These are phyloP conservation scores for Halenospora varia DNA, from an alignment of 495 filamentous ascomycete species.

Conservation along the genomic window DNA sequence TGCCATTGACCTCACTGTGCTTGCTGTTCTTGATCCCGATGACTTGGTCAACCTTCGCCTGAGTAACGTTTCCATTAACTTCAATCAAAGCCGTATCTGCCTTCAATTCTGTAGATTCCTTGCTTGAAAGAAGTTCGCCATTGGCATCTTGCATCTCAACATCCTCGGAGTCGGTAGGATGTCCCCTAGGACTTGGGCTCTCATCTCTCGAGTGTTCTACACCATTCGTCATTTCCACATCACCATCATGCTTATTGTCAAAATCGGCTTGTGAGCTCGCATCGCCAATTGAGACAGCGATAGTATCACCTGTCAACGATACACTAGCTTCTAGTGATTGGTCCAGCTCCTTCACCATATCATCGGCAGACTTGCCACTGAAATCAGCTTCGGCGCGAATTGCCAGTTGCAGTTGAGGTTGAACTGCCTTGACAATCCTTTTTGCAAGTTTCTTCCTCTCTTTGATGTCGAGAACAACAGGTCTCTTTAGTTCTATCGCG, in stretches of 20 bases:
- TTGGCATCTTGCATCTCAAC: constrained; percentile 27
- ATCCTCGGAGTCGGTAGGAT: not conserved
- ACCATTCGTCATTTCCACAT: constrained; percentile 14
- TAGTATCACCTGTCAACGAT: constrained; percentile 26
- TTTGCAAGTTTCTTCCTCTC: constrained; percentile 70
- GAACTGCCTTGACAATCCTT: constrained; percentile 75
- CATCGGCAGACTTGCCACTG: constrained; percentile 61
- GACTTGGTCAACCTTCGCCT: constrained; percentile 12
- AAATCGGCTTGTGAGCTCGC: constrained; percentile 18
- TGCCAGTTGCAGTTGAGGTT: constrained; percentile 72
- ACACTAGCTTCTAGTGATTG: constrained; percentile 60
- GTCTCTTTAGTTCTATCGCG: constrained; percentile 39
- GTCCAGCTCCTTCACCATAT: constrained; percentile 68
- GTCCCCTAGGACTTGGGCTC: not conserved
- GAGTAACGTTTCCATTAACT: constrained; percentile 16
- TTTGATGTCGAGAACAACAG: constrained; percentile 32
- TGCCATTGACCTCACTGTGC: constrained; percentile 46
- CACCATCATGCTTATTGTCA: constrained; percentile 2
- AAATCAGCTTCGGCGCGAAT: constrained; percentile 76
- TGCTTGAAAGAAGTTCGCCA: too few relatives aligned
- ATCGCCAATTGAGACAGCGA: constrained; percentile 13
- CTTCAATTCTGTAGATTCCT: constrained; percentile 9
- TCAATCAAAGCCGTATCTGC: constrained; percentile 9
- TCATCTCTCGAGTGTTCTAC: not conserved
- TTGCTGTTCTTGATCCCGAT: constrained; percentile 33